phyloP scores from a whole-genome alignment of 345 rosid species.

The Ricinus communis region DNA sequence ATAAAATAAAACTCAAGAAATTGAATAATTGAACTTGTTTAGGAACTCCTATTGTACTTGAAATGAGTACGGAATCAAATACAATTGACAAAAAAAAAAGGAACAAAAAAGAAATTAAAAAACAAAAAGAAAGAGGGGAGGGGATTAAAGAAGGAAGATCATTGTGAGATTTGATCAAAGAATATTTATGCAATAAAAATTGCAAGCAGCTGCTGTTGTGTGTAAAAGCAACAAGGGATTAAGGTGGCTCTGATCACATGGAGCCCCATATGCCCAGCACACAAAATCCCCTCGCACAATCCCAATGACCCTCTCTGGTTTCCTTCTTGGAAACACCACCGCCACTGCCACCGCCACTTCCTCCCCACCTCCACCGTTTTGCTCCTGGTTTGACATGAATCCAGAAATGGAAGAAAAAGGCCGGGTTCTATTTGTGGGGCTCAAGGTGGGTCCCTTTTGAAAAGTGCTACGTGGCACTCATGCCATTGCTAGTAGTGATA shows the following conservation, averaged over 20 bases:
- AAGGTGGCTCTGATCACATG: conserved; percentile 32
- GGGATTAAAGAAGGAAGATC: not conserved
- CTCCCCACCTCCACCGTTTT: not conserved
- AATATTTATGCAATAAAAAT: no score
- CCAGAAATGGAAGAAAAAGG: not conserved
- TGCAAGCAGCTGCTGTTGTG: not conserved
- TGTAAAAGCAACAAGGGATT: conserved; percentile 22
- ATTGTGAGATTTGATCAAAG: not conserved
- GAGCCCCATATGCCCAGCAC: no score
- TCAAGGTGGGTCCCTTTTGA: conserved; percentile 22
- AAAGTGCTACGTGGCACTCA: conserved; percentile 33
- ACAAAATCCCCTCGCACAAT: conserved; percentile 8
- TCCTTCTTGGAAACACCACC: conserved; percentile 38
- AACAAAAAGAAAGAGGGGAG: no score
- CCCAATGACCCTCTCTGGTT: conserved; percentile 22
- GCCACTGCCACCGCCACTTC: not conserved
- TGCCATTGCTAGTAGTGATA: conserved; percentile 21
- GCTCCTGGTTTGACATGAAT: not conserved
- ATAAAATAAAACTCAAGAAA: no score
- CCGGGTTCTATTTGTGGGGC: conserved; percentile 20
- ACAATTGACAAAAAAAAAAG: not conserved
- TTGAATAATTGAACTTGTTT: no score
- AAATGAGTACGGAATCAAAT: not conserved
- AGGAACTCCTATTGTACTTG: not conserved
- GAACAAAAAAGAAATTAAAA: not conserved